These are phyloP conservation scores for Paramyrothecium sp. DNA, from an alignment of 2,329 filamentous ascomycete genomes.

Conservation along the genomic window DNA sequence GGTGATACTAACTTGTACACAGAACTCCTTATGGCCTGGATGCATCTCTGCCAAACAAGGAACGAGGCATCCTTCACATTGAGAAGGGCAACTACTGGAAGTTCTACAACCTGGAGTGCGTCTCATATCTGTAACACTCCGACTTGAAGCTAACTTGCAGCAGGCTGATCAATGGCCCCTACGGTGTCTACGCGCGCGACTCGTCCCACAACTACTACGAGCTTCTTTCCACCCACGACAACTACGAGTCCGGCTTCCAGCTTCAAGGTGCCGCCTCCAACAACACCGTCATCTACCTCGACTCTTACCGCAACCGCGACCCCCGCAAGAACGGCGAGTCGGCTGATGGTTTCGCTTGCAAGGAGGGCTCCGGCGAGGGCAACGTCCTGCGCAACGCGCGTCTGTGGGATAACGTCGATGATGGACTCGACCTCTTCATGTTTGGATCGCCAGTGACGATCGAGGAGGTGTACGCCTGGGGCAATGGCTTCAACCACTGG, in stretches of 20 bases:
- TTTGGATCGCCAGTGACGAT: conserved; percentile 39
- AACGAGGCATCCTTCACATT: conserved; percentile 44
- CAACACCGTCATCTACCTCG: conserved; percentile 36
- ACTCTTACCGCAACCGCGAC: conserved; percentile 39
- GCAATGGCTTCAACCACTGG: conserved; percentile 44
- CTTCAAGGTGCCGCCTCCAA: conserved; percentile 25
- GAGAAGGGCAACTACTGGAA: conserved; percentile 41
- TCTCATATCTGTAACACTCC: not conserved
- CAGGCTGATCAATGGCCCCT: conserved; percentile 28
- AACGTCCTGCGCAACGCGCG: conserved; percentile 41
- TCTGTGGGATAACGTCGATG: conserved; percentile 48
- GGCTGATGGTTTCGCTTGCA: conserved; percentile 45
- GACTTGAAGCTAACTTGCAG: not conserved
- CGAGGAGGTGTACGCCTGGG: conserved; percentile 41
- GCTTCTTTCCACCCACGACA: conserved; percentile 28
- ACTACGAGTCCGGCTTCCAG: conserved; percentile 32
- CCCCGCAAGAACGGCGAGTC: conserved; percentile 48
- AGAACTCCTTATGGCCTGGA: conserved; percentile 37
- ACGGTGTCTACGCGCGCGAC: conserved; percentile 29
- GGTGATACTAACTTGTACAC: not conserved
- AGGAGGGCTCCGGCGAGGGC: conserved; percentile 41
- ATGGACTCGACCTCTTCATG: conserved; percentile 41
- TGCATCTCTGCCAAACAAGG: conserved; percentile 32
- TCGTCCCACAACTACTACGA: conserved; percentile 30
- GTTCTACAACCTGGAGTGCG: conserved; percentile 33